Evolutionary conservation across 2,329 filamentous ascomycete species (phyloP), one percentile per base, ranked within the genome.

Genomic region (Colletotrichum coccodes): DNA sequence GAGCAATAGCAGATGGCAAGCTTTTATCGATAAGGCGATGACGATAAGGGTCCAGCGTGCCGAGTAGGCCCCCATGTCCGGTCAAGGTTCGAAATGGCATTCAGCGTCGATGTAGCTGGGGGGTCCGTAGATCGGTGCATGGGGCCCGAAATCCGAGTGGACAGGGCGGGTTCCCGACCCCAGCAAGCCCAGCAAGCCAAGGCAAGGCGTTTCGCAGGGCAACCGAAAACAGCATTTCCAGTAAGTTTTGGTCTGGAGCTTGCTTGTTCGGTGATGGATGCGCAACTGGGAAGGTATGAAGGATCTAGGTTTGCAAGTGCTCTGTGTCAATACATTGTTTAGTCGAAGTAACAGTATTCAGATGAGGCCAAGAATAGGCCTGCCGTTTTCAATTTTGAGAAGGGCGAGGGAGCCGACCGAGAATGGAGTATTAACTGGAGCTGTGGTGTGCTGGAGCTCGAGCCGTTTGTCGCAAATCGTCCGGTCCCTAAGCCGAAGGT

Each of bases 51-150:
- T 38, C 44, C 30, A 49, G 38, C 14, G 26, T 30, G 26, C 16
- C 28, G 44, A 11, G 42, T 6, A 38, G 44, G 30, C 50, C 60
- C n/a, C 59, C 58, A 46, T 53, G 23, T 44, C 64, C 30, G 60
- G 50, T 30, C 56, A 60, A 36, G 46, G 62, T 46, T 46, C n/a
- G 11, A 38, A 21, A 40, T 53, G 32, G 36, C 28, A 65, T 60
- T 53, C 65, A 52, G 52, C 62, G 44, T 58, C 28, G 30, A 49
- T 30, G 46, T 34, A 56, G 36, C 42, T 60, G 30, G 54, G 66
- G 64, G 66, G 61, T 32, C 66, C 62, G 62, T 30, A 66, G 66
- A 69, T 69, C 66, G 49, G 56, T 65, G 36, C 66, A 66, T 52
- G 61, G 66, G 58, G 34, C 42, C 49, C n/a, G 40, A 34, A 36